Conservation (phyloP, 2,329 filamentous ascomycete genomes). For the Pseudogymnoascus sp. region DNA sequence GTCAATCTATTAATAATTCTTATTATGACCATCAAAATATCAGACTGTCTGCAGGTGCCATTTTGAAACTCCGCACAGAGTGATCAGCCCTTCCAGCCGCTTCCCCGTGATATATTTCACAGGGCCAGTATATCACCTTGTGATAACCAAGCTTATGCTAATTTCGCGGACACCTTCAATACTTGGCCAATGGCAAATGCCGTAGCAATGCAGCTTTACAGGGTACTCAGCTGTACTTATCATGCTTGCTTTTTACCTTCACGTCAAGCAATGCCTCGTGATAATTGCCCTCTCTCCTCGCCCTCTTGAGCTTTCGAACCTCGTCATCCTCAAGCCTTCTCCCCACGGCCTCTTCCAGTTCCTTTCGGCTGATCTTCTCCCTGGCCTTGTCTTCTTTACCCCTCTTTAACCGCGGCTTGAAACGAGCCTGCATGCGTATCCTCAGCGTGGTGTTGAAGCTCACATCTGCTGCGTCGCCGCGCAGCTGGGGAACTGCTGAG, state of each 20-base stretch:
- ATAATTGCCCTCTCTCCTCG: slow-evolving; percentile 78
- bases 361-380: slow-evolving; percentile 77
- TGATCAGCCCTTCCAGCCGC: background rate
- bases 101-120: background rate
- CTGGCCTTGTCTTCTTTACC: slow-evolving; percentile 74
- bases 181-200: background rate
- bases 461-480: slow-evolving; percentile 64
- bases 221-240: slow-evolving; percentile 58
- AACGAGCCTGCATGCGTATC: slow-evolving; percentile 89
- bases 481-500: slow-evolving; percentile 51
- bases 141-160: background rate
- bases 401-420: slow-evolving; percentile 75
- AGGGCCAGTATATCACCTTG: background rate
- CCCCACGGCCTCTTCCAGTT: slow-evolving; percentile 75
- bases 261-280: slow-evolving; percentile 79
- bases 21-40: background rate
- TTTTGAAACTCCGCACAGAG: background rate
- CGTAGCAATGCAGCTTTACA: background rate
- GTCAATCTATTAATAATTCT: background rate
- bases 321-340: slow-evolving; percentile 74
- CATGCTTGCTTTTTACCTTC: slow-evolving; percentile 87
- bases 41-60: background rate
- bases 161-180: background rate
- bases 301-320: slow-evolving; percentile 72
- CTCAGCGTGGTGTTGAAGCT: slow-evolving; percentile 64